These are phyloP conservation scores for Sistotremastrum suecicum DNA, from an alignment of 768 basidiomycete species.

Conservation along the genomic window DNA sequence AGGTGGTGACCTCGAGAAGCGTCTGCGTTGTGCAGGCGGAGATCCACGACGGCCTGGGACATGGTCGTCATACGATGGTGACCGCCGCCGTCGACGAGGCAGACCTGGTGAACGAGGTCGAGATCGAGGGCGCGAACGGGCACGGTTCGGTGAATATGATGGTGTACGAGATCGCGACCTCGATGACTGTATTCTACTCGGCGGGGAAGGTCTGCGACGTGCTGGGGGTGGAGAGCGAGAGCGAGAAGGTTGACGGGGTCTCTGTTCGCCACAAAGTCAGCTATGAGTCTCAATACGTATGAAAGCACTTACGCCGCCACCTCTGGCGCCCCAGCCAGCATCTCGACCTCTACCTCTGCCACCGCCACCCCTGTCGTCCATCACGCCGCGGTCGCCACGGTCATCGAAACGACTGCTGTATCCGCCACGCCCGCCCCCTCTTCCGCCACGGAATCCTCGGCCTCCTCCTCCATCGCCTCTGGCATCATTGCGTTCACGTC, in stretches of 20 bases:
- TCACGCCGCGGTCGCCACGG: constrained; percentile 29
- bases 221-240: constrained; percentile 22
- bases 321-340: background rate
- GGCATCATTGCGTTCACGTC: constrained; percentile 29
- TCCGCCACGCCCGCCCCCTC: constrained; percentile 35
- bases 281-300: constrained; percentile 4
- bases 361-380: constrained; percentile 53
- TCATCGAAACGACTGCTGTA: constrained; percentile 33
- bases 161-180: constrained; percentile 3
- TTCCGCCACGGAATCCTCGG: constrained; percentile 29
- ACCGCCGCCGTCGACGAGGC: constrained; percentile 1
- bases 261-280: constrained; percentile 18
- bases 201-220: constrained; percentile 17
- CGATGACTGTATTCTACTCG: constrained; percentile 3
- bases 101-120: constrained; percentile 4
- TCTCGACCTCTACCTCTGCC: constrained; percentile 37
- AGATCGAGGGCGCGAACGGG: constrained; percentile 6
- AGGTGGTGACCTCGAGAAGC: background rate
- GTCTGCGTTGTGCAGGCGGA: background rate
- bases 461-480: constrained; percentile 33
- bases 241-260: constrained; percentile 32
- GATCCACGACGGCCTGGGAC: background rate
- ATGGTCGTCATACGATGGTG: background rate
- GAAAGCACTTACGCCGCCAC: constrained; percentile 9
- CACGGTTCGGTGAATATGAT: constrained; percentile 1